Percentiles rank a stretch among this genome's conserved stretches.
Evolutionary conservation across 2,329 filamentous ascomycete genomes (phyloP).

Genomic region (Fusarium udum): DNA sequence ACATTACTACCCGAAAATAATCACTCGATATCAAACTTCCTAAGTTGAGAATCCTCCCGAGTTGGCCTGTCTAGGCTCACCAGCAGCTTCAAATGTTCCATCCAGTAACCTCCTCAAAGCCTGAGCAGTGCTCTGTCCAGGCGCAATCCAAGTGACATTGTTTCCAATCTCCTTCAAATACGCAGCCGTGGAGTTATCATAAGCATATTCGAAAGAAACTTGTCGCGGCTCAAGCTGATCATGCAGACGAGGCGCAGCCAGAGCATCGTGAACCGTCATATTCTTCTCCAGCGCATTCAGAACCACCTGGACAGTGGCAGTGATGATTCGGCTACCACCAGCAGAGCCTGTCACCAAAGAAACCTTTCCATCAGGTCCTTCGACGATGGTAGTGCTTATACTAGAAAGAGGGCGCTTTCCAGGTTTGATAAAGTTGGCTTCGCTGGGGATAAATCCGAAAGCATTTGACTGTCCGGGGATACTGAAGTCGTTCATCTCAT

Average conservation of each 20-base stretch:
- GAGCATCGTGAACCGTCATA: constrained; percentile 68
- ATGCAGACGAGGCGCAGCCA: constrained; percentile 77
- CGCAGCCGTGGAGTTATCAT: constrained; percentile 73
- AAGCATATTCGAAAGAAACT: constrained; percentile 76
- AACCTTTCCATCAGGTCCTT: constrained; percentile 72
- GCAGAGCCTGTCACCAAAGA: constrained; percentile 80
- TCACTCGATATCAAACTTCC: fast-evolving
- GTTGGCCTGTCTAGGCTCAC: constrained; percentile 81
- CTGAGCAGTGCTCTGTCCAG: constrained; percentile 76
- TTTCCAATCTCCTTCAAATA: constrained; percentile 74
- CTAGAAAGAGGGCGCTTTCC: constrained; percentile 82
- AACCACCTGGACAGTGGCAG: constrained; percentile 79
- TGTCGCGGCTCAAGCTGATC: constrained; percentile 81
- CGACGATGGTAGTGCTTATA: constrained; percentile 81
- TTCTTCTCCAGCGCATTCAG: constrained; percentile 76
- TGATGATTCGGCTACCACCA: constrained; percentile 87
- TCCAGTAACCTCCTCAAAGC: constrained; percentile 72
- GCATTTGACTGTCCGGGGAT: constrained; percentile 76
- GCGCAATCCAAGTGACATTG: constrained; percentile 77
- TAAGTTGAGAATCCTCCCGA: constrained; percentile 69
- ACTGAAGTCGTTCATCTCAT: constrained; percentile 77
- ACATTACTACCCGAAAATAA: fast-evolving
- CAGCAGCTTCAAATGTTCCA: constrained; percentile 78
- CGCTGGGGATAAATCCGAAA: constrained; percentile 80
- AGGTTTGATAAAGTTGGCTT: constrained; percentile 78